phyloP scores from a whole-genome alignment of 192 early-diverging fungal species.

The Umbelopsis ramanniana region DNA sequence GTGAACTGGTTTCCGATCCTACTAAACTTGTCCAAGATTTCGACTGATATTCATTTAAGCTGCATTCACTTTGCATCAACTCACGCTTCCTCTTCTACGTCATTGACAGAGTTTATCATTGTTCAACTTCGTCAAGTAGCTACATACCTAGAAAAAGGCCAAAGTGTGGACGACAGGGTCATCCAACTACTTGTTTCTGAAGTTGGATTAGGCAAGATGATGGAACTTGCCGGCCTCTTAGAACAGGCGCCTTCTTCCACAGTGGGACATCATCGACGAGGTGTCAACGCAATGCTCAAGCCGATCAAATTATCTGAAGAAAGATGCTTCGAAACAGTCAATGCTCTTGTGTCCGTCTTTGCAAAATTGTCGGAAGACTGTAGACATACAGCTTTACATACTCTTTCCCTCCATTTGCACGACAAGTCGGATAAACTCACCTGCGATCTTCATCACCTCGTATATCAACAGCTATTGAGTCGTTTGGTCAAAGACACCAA shows the following conservation, averaged over 20 bases:
- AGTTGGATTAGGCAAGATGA: slow-evolving; percentile 49
- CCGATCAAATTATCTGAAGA: slow-evolving; percentile 42
- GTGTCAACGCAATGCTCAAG: slow-evolving; percentile 49
- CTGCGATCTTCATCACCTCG: background rate
- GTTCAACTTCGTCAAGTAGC: slow-evolving; percentile 29
- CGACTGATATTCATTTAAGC: slow-evolving; percentile 5
- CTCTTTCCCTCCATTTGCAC: background rate
- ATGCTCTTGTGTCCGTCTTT: background rate
- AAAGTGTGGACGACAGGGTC: background rate
- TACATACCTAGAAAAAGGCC: slow-evolving; percentile 21
- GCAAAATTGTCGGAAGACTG: background rate
- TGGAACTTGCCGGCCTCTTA: slow-evolving; percentile 49
- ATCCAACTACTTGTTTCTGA: slow-evolving; percentile 42
- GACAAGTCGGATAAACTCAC: background rate
- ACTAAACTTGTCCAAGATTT: slow-evolving; percentile 31
- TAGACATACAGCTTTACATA: background rate
- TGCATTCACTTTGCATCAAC: slow-evolving; percentile 46
- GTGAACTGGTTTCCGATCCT: slow-evolving; percentile 60
- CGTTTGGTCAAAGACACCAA: background rate
- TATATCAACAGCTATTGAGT: background rate
- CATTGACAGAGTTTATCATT: slow-evolving; percentile 57
- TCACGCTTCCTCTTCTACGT: slow-evolving; percentile 52
- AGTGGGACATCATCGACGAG: slow-evolving; percentile 39
- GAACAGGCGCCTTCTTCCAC: slow-evolving; percentile 28
- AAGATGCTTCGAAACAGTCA: slow-evolving; percentile 21